Base-by-base conservation (phyloP, 768 basidiomycete genomes). In the Boletus reticulatus region DNA sequence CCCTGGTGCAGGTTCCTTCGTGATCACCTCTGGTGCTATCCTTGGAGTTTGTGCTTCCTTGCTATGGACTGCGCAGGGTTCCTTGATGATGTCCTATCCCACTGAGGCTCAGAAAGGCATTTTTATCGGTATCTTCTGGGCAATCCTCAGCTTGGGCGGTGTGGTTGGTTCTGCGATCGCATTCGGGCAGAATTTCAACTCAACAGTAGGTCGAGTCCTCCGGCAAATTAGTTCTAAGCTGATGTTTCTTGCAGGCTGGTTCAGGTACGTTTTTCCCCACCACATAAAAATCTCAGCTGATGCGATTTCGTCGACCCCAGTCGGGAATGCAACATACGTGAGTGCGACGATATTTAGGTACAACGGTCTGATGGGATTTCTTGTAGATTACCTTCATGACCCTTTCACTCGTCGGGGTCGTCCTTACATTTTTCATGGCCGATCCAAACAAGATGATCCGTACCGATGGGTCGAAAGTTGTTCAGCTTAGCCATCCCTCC, bases 291-390 rank as follows among this genome's bases (percentile, higher is more conserved):
- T 47, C 1, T 29, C 2, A 3, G 2, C 38, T 57, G 46, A 62
- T 34, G 4, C 11, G 0, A 17, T 39, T 37, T 48, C 14, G 8
- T 47, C 17, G 45, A 17, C 36, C 17, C 38, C 47, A 84, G 89
- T 90, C 42, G 74, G 77, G n/a, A 89, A 88, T 62, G 83, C 83
- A 31, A 92, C 89, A 48, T 91, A 91, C 64, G 88, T 91, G 88
- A 64, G 88, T 88, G 63, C 52, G 81, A 66, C 27, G 34, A 16
- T 38, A 53, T 16, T 4, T 17, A 12, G 31, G 17, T 10, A 9
- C 9, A 14, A 11, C 6, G 13, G 38, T 24, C 20, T 58, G 34
- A 53, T 17, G n/a, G 36, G 59, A 22, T 46, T 42, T 39, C 17
- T 37, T 36, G 19, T 19, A 90, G 88, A 84, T 89, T 59, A 85